Base-by-base conservation (phyloP, 352 stramenopile genomes). In the Globisporangium megalacanthum region DNA sequence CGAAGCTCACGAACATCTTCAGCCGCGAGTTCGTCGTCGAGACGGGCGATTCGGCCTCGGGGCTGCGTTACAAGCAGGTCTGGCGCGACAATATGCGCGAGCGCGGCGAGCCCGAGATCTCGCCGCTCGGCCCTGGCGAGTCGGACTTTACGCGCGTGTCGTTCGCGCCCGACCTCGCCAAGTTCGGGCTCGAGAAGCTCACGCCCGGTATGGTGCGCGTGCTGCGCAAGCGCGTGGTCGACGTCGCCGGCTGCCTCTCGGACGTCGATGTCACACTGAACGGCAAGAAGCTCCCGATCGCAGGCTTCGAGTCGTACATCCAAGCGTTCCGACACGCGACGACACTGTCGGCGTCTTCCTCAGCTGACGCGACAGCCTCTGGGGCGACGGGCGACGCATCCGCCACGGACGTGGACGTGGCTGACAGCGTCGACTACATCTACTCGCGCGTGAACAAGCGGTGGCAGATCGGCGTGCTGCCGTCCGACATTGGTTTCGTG, bases 1-100 rank as follows among this genome's bases (percentile, higher is more conserved):
- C 94, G 29, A 98, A 99, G 71, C 79, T 99, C 31, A 98, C 98
- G 20, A 99, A 99, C 72, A 99, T 99, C 67, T 99, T 99, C 73
- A 99, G 92, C 57, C 97, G 72, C 6, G 77, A 99, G 65, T 99
- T 99, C 74, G 81, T 96, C 20, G 95, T 99, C 15, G 97, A 99
- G 73, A 99, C 97, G 45, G 81, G 94, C 4, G 97, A 99, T 71
- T 74, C 85, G 8, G 77, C 79, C 6, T 60, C 72, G 11, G 92
- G 95, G 0, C 61, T 91, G 61, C 66, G 62, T 46, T 95, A 94
- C 69, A 86, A 79, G 49, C 96, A 99, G 74, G 77, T 91, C 4
- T 99, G 97, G 76, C 73, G 79, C 37, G 89, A 99, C 69, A 99
- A 99, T 66, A 99, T 99, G 97, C 83, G 83, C 19, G 82, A 83